Percentiles rank a stretch among this genome's conserved stretches.
Evolutionary conservation across 2,329 filamentous ascomycete species (phyloP).

Genomic region (Rasamsonia emersonii): DNA sequence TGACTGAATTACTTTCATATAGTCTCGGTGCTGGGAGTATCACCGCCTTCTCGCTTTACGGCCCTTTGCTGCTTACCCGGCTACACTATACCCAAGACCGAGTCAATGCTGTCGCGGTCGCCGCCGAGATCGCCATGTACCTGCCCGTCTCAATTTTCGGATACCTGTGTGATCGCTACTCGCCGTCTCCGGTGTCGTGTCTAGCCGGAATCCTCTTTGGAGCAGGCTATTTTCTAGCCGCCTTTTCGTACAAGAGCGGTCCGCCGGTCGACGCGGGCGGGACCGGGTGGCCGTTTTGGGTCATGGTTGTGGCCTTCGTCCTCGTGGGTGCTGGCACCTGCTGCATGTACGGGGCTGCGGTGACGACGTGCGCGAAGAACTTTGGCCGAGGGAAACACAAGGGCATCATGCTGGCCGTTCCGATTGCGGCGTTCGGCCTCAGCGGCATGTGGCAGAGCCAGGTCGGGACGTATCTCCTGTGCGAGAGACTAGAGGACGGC

Average conservation of each 20-base stretch:
- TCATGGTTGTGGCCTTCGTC: constrained; percentile 81
- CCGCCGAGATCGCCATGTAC: constrained; percentile 81
- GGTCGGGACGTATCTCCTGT: constrained; percentile 68
- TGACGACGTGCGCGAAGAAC: constrained; percentile 98
- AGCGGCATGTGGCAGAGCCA: constrained; percentile 97
- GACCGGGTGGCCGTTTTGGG: constrained; percentile 60
- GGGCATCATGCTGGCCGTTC: constrained; percentile 78
- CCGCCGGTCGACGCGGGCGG: constrained; percentile 44
- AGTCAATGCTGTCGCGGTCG: constrained; percentile 83
- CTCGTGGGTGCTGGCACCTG: constrained; percentile 75
- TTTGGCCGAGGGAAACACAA: constrained; percentile 84
- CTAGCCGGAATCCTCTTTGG: constrained; percentile 68
- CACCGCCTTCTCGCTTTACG: constrained; percentile 89
- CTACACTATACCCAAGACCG: constrained; percentile 85
- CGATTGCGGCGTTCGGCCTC: constrained; percentile 85
- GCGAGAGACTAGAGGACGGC: constrained; percentile 59
- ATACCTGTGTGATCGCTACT: constrained; percentile 82
- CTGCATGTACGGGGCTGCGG: constrained; percentile 78
- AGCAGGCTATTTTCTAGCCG: constrained; percentile 72
- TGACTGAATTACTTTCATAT: constrained; percentile 8
- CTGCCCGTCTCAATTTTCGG: constrained; percentile 84
- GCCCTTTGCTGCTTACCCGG: constrained; percentile 75
- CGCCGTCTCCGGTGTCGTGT: constrained; percentile 67
- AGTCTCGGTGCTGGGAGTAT: constrained; percentile 81
- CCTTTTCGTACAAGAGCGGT: constrained; percentile 61